Percentiles rank a stretch among this genome's conserved stretches.
Evolutionary conservation across 2,329 filamentous ascomycete species (phyloP).

Genomic region (Dactylellina haptotyla): DNA sequence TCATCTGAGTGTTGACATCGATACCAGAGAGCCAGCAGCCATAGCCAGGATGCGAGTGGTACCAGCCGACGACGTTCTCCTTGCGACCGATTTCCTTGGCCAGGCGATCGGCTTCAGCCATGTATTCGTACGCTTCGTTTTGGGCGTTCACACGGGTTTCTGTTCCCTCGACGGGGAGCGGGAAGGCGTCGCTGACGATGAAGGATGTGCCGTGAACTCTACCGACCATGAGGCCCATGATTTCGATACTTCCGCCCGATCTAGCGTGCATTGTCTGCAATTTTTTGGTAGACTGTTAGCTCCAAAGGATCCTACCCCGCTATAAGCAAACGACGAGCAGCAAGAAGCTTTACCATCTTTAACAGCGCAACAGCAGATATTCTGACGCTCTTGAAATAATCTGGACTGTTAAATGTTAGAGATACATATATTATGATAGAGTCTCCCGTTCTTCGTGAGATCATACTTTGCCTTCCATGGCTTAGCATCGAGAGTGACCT

Average conservation of each 20-base stretch:
- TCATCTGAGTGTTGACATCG: conserved; percentile 86
- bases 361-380: conserved; percentile 93
- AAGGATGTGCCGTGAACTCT: conserved; percentile 85
- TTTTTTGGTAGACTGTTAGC: conserved; percentile 14
- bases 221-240: conserved; percentile 95
- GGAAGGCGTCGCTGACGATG: conserved; percentile 92
- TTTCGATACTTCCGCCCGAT: conserved; percentile 88
- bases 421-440: background rate
- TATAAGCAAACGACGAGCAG: background rate
- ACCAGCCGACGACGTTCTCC: conserved; percentile 98
- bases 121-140: conserved; percentile 95
- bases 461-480: conserved; percentile 49
- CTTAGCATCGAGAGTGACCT: conserved; percentile 66
- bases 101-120: conserved; percentile 82
- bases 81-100: conserved; percentile 75
- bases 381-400: conserved; percentile 92
- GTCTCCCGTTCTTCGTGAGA: background rate
- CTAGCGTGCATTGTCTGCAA: conserved; percentile 80
- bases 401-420: conserved; percentile 68
- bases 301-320: background rate
- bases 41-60: conserved; percentile 96
- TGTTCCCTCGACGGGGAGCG: conserved; percentile 95
- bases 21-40: conserved; percentile 98
- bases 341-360: conserved; percentile 80
- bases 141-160: conserved; percentile 97